Conservation (phyloP, 2,329 filamentous ascomycete genomes). For the Aspergillus pseudoglaucus region DNA sequence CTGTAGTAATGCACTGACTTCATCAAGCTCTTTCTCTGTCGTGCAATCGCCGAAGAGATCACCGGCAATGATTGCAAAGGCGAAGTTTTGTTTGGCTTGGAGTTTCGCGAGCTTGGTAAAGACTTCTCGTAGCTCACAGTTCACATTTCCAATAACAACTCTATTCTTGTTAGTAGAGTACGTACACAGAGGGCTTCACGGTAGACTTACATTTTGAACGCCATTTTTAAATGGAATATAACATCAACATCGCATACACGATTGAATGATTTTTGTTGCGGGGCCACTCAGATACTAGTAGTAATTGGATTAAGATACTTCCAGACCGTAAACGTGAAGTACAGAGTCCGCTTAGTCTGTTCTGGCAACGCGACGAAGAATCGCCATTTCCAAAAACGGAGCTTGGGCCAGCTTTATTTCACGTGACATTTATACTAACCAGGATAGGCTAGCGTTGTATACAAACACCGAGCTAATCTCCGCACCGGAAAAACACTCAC, state of each 20-base stretch:
- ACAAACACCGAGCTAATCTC: constrained; percentile 16
- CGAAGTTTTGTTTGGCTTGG: constrained; percentile 81
- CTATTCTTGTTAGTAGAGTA: constrained; percentile 22
- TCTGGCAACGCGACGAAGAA: background rate
- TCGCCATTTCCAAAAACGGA: constrained; percentile 15
- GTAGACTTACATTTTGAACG: constrained; percentile 49
- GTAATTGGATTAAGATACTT: no score
- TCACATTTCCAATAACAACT: constrained; percentile 72
- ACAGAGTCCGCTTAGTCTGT: background rate
- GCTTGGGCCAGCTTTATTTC: constrained; percentile 25
- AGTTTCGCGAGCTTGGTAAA: constrained; percentile 75
- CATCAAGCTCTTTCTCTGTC: constrained; percentile 47
- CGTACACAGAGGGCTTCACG: background rate
- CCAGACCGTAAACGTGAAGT: no score
- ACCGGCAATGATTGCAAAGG: constrained; percentile 76
- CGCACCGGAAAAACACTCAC: constrained; percentile 24
- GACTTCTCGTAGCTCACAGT: constrained; percentile 67
- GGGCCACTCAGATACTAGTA: no score
- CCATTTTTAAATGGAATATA: constrained; percentile 35
- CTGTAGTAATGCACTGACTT: constrained; percentile 59
- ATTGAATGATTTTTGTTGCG: background rate
- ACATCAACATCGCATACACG: background rate
- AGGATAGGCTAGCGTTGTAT: constrained; percentile 4
- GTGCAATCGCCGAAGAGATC: constrained; percentile 64
- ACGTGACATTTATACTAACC: constrained; percentile 19